These are phyloP conservation scores for Friedmanniomyces simplex DNA, from an alignment of 495 filamentous ascomycete genomes.

Conservation along the genomic window DNA sequence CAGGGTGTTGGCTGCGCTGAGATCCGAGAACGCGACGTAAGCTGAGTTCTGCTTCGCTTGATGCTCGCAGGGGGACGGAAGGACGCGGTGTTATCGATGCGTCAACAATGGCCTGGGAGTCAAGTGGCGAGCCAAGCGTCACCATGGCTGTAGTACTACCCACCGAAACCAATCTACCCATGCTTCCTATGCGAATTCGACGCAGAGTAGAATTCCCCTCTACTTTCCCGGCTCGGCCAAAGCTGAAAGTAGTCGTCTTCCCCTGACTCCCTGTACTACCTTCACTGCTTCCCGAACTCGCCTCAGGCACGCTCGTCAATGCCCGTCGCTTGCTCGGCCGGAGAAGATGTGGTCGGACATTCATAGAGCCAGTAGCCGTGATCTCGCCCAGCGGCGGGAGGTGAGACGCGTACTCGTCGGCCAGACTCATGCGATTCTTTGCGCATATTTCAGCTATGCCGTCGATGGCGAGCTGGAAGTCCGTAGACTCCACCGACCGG, in stretches of 20 bases:
- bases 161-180: constrained; percentile 13
- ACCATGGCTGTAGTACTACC: constrained; percentile 12
- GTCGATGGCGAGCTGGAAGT: constrained; percentile 46
- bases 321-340: constrained; percentile 19
- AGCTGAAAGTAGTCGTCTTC: constrained; percentile 5
- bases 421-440: constrained; percentile 48
- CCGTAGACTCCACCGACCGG: constrained; percentile 43
- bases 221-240: neutral
- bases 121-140: neutral
- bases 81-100: neutral
- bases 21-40: neutral
- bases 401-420: constrained; percentile 55
- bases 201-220: neutral
- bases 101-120: neutral
- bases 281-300: constrained; percentile 28
- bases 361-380: constrained; percentile 7
- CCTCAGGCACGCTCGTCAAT: constrained; percentile 30
- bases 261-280: constrained; percentile 12
- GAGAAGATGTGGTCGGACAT: neutral
- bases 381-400: constrained; percentile 53
- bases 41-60: neutral
- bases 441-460: constrained; percentile 57
- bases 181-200: constrained; percentile 14
- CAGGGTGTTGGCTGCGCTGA: neutral
- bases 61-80: neutral